Conservation (phyloP, 345 rosid genomes). For the Sisymbrium irio region DNA sequence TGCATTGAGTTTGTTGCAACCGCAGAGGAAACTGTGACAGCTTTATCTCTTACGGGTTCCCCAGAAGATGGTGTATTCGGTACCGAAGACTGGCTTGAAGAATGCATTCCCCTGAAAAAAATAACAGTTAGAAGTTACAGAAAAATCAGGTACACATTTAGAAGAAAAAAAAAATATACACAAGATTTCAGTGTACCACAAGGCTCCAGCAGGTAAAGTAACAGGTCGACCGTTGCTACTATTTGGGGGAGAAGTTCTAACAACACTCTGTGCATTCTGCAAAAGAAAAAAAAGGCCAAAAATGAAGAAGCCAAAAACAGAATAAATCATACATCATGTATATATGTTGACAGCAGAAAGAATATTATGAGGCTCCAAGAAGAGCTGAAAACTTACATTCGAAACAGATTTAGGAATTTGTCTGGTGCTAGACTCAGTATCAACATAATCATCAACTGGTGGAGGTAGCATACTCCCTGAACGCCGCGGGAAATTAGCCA, state of each 20-base stretch:
- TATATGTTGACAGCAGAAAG: conserved; percentile 5
- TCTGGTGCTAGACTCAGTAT: conserved; percentile 48
- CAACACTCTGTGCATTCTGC: conserved; percentile 44
- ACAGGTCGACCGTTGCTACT: conserved; percentile 53
- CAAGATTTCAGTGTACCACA: conserved; percentile 55
- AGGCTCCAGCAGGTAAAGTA: conserved; percentile 83
- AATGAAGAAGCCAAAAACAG: conserved; percentile 1
- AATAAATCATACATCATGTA: conserved; percentile 6
- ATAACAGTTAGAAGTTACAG: conserved; percentile 17
- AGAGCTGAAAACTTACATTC: conserved; percentile 51
- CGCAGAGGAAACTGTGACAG: conserved; percentile 39
- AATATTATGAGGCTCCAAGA: conserved; percentile 3
- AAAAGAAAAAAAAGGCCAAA: neutral
- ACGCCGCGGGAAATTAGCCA: conserved; percentile 46
- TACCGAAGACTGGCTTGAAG: conserved; percentile 45
- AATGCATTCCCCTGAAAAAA: conserved; percentile 61
- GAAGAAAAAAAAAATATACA: neutral
- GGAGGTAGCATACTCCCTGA: conserved; percentile 83
- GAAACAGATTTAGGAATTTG: conserved; percentile 45
- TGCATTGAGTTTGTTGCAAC: conserved; percentile 37
- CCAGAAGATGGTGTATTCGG: conserved; percentile 41
- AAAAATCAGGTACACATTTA: neutral
- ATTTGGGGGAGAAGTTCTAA: conserved; percentile 59
- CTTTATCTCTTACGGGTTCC: conserved; percentile 52
- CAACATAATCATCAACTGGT: conserved; percentile 63